phyloP scores from a whole-genome alignment of 805 yeast species.

The Saccharomycopsis javanensis region DNA sequence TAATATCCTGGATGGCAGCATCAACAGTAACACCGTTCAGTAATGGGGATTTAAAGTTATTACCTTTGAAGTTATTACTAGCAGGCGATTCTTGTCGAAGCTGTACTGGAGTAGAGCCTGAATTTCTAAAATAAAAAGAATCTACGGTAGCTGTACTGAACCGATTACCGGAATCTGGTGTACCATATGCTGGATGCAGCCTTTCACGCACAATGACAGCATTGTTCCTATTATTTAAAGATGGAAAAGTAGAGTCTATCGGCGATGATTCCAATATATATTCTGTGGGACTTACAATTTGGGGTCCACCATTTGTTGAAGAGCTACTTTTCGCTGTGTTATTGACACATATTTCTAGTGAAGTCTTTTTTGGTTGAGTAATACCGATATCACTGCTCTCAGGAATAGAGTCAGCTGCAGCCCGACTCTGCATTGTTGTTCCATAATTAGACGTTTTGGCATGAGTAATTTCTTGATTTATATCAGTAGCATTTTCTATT shows the following conservation, averaged over 20 bases:
- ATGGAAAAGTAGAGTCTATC: not conserved
- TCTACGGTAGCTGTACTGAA: not conserved
- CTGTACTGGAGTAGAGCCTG: not conserved
- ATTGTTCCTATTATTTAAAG: not conserved
- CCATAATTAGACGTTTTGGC: not conserved
- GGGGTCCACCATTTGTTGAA: not conserved
- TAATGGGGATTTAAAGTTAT: not conserved
- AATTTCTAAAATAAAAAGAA: not conserved
- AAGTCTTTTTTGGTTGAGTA: not conserved
- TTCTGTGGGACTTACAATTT: not conserved
- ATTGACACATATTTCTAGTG: not conserved
- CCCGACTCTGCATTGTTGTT: not conserved
- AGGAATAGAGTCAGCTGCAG: not conserved
- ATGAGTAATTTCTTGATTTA: not conserved
- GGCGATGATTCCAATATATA: not conserved
- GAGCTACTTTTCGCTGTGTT: not conserved
- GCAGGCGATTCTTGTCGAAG: not conserved
- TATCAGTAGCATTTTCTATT: not conserved
- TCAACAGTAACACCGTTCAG: not conserved
- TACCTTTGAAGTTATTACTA: not conserved
- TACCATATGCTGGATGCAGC: not conserved
- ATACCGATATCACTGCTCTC: not conserved
- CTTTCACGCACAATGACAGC: not conserved
- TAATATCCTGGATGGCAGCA: not conserved
- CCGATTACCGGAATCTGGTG: not conserved